These are phyloP conservation scores for Xerocomus nothofagi DNA, from an alignment of 1,284 basidiomycete species.

Conservation along the genomic window DNA sequence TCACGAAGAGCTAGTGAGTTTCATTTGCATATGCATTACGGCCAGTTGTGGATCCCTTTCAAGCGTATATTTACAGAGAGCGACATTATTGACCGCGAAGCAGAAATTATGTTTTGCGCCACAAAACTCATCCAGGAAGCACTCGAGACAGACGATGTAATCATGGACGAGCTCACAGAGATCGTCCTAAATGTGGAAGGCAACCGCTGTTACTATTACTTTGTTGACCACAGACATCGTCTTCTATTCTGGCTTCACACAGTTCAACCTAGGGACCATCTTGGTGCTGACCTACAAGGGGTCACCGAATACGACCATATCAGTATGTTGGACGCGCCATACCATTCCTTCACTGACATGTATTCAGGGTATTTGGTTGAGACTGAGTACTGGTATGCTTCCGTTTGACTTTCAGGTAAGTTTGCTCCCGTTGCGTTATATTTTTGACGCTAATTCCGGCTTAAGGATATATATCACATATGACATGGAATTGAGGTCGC, in stretches of 20 bases:
- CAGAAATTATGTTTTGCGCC: slow-evolving; percentile 5
- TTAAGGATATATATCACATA: not conserved
- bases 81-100: not conserved
- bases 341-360: slow-evolving; percentile 1
- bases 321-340: slow-evolving; percentile 9
- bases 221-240: slow-evolving; percentile 19
- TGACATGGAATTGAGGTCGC: slow-evolving; percentile 14
- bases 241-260: slow-evolving; percentile 24
- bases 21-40: not conserved
- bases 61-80: slow-evolving; percentile 25
- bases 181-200: slow-evolving; percentile 20
- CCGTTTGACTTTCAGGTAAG: not conserved
- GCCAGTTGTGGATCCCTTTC: not conserved
- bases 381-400: slow-evolving; percentile 16
- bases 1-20: slow-evolving; percentile 15
- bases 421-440: not conserved
- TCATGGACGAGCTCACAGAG: slow-evolving; percentile 17
- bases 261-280: not conserved
- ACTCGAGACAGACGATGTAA: not conserved
- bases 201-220: slow-evolving; percentile 14
- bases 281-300: slow-evolving; percentile 10
- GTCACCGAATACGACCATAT: slow-evolving; percentile 12
- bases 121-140: slow-evolving; percentile 7
- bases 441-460: not conserved
- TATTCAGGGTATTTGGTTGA: slow-evolving; percentile 19